Conservation (phyloP, 2,329 filamentous ascomycete species). For the Chaetomiaceae sp. region DNA sequence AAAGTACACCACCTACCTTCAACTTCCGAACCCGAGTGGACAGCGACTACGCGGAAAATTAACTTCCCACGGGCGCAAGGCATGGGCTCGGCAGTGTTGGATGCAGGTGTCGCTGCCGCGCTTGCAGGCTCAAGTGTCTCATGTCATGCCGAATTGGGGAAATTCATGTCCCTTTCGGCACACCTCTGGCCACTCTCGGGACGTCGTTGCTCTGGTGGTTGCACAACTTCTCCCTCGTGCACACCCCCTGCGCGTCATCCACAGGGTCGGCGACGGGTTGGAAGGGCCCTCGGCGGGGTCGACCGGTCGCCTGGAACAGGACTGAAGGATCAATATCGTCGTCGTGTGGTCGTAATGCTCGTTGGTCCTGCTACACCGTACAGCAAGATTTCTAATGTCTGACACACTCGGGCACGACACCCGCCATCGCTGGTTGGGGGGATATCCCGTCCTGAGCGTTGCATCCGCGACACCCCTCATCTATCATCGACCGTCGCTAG, state of each 20-base stretch:
- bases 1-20: too few species aligned
- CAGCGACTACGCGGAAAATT: too few species aligned
- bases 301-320: neutral
- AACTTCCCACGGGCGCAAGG: too few species aligned
- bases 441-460: neutral
- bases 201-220: conserved; percentile 2
- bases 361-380: neutral
- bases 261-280: neutral
- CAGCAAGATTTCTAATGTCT: conserved; percentile 10
- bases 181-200: neutral
- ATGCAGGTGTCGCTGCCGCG: conserved; percentile 14
- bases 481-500: neutral
- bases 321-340: neutral
- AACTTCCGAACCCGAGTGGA: too few species aligned
- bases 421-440: neutral
- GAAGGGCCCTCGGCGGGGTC: conserved; percentile 6
- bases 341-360: neutral
- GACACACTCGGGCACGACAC: conserved; percentile 1
- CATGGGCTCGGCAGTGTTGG: neutral
- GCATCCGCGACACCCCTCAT: neutral
- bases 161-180: conserved; percentile 5
- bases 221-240: conserved; percentile 15
- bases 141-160: conserved; percentile 8
- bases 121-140: conserved; percentile 4
- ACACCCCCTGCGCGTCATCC: conserved; percentile 4